Evolutionary conservation across 768 basidiomycete species (phyloP).

Genomic region (Pulveroboletus sp.): DNA sequence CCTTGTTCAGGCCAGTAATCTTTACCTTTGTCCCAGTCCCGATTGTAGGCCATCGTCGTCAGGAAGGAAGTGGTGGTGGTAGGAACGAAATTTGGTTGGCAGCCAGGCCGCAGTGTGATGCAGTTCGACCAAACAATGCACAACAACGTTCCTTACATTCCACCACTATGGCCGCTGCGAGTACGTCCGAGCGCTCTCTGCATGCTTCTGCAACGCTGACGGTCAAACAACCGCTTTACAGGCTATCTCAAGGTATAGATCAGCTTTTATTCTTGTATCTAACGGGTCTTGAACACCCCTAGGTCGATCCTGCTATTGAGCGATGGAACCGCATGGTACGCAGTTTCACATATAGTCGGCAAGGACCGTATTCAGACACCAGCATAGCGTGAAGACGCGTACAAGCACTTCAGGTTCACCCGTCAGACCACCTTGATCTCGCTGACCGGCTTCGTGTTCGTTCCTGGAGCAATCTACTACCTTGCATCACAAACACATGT

Average conservation of each 20-base stretch:
- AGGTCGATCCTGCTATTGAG: constrained; percentile 56
- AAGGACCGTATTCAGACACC: background rate
- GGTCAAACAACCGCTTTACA: constrained; percentile 25
- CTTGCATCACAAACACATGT: constrained; percentile 37
- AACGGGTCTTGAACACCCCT: constrained; percentile 1
- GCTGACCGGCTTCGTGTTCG: constrained; percentile 57
- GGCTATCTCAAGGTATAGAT: constrained; percentile 53
- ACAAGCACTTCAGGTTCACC: constrained; percentile 80
- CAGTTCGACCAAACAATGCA: constrained; percentile 25
- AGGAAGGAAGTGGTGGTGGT: constrained; percentile 20
- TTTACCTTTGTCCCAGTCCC: constrained; percentile 87
- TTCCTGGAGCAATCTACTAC: constrained; percentile 54
- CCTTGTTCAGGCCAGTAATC: constrained; percentile 47
- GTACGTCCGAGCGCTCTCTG: constrained; percentile 31
- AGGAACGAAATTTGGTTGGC: constrained; percentile 13
- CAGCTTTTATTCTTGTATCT: background rate
- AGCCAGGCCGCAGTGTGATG: constrained; percentile 1
- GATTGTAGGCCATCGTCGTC: constrained; percentile 61
- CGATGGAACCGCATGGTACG: constrained; percentile 57
- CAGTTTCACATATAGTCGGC: constrained; percentile 7
- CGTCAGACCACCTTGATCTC: constrained; percentile 56
- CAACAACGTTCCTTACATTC: constrained; percentile 24
- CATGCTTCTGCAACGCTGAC: constrained; percentile 7
- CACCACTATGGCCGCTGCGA: constrained; percentile 58
- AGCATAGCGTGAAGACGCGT: constrained; percentile 74